Evolutionary conservation across 2,329 filamentous ascomycete species (phyloP), one percentile per base, ranked within the genome.

Genomic region (Aspergillus persii): DNA sequence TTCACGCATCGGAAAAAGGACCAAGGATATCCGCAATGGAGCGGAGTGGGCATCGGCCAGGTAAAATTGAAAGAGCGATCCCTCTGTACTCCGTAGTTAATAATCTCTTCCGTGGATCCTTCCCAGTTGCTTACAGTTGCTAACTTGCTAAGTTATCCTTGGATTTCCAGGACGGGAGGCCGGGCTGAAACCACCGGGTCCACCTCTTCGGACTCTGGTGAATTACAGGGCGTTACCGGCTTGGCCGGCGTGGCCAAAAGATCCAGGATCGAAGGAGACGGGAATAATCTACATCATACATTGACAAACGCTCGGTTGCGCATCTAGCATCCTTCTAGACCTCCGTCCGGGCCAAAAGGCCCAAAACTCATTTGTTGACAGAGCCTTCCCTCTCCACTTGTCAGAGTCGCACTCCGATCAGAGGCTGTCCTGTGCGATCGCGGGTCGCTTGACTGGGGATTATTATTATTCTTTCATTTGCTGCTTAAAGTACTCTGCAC

Each of bases 371-470:
- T n/a, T 53, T n/a, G 30, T 29, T 15, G 15, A 27, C 50, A 12
- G 36, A 12, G 12, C 36, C 11, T 6, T 36, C 33, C 9, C 31
- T 30, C 31, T 29, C 63, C 63, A 63, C 61, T 56, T 55, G 54
- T 55, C 46, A 48, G 41, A 53, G 49, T 47, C 29, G 18, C 31
- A 55, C 50, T 47, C 33, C 54, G 57, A 53, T 57, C 56, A 57
- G 54, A 50, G 48, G 58, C 50, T 59, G 64, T 57, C 60, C 60
- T 61, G 60, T 62, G 62, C 59, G 63, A 63, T 63, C 63, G 59
- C 57, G 59, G 58, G 59, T 65, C 54, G 29, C 23, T 55, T 39
- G 23, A n/a, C 33, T 36, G 33, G 33, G 50, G 18, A 23, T 23
- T 23, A 23, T 23, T 23, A 23, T 23, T 23, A 23, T 23, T 23